Percentiles rank a stretch among this genome's conserved stretches.
phyloP scores from a whole-genome alignment of 805 yeast species.

The Metschnikowia noctiluminum region DNA sequence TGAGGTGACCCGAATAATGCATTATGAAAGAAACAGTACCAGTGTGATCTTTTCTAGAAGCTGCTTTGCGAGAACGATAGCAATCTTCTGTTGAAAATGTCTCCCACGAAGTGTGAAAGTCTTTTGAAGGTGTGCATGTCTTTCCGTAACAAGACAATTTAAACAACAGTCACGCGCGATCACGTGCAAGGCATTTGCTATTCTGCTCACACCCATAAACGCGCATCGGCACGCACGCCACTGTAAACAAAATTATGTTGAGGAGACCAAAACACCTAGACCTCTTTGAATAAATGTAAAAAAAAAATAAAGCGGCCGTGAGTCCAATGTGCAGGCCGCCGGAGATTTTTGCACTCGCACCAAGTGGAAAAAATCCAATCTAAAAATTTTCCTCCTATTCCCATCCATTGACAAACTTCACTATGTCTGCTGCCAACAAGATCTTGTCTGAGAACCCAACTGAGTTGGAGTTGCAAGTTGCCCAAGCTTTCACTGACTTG shows the following conservation, averaged over 20 bases:
- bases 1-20: too few species aligned
- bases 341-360: constrained; percentile 16
- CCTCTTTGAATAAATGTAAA: too few species aligned
- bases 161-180: constrained; percentile 4
- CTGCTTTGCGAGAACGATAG: too few species aligned
- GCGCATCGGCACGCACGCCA: background rate
- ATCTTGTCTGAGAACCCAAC: constrained; percentile 92
- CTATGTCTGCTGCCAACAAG: constrained; percentile 96
- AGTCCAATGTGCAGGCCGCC: constrained; percentile 12
- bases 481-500: constrained; percentile 96
- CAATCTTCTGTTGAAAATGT: too few species aligned
- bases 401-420: constrained; percentile 23
- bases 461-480: constrained; percentile 99
- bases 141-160: too few species aligned
- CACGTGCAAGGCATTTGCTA: constrained; percentile 1
- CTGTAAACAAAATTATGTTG: too few species aligned
- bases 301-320: constrained; percentile 1
- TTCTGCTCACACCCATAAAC: too few species aligned
- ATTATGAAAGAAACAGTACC: too few species aligned
- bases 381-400: constrained; percentile 14
- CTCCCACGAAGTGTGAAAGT: too few species aligned
- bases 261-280: too few species aligned
- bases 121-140: too few species aligned
- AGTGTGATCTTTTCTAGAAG: too few species aligned
- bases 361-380: constrained; percentile 9